Evolutionary conservation across 2,329 filamentous ascomycete genomes (phyloP).

Genomic region (Talaromyces atroroseus): DNA sequence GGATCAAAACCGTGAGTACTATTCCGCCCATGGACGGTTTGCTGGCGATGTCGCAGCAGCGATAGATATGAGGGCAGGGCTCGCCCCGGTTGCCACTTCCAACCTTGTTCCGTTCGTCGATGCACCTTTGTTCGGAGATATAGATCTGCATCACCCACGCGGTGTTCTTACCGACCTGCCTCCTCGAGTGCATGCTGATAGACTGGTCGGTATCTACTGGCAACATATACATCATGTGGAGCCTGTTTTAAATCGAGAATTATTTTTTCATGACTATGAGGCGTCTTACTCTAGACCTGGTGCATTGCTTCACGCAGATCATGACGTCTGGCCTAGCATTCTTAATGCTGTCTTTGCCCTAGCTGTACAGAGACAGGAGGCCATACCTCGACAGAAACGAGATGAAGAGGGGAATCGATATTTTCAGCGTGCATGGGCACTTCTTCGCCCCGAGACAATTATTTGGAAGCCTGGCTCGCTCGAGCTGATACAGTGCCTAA

Average conservation of each 20-base stretch:
- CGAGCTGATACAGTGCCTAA: slow-evolving; percentile 17
- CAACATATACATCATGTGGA: slow-evolving; percentile 16
- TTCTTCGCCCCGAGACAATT: slow-evolving; percentile 15
- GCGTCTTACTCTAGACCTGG: slow-evolving; percentile 2
- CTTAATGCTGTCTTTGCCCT: slow-evolving; percentile 18
- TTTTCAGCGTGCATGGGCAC: slow-evolving; percentile 17
- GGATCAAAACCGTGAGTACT: slow-evolving; percentile 10
- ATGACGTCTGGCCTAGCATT: slow-evolving; percentile 12
- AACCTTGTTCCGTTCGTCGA: slow-evolving; percentile 17
- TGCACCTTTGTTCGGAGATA: slow-evolving; percentile 18
- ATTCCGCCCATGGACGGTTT: slow-evolving; percentile 17
- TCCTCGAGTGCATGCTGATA: slow-evolving; percentile 15
- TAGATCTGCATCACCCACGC: slow-evolving; percentile 6
- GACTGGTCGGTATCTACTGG: slow-evolving; percentile 18
- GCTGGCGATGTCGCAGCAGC: slow-evolving; percentile 15
- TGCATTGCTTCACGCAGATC: neutral
- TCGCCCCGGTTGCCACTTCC: slow-evolving; percentile 3
- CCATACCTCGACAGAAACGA: slow-evolving; percentile 2
- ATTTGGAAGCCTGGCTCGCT: slow-evolving; percentile 17
- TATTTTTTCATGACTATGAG: slow-evolving; percentile 13
- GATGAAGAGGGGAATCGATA: slow-evolving; percentile 15
- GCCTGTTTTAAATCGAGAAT: slow-evolving; percentile 14
- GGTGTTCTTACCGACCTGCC: slow-evolving; percentile 10
- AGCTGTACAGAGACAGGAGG: slow-evolving; percentile 17
- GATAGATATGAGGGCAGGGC: slow-evolving; percentile 16